Base-by-base conservation (phyloP, 1,284 basidiomycete genomes). In the Marasmius sp. region DNA sequence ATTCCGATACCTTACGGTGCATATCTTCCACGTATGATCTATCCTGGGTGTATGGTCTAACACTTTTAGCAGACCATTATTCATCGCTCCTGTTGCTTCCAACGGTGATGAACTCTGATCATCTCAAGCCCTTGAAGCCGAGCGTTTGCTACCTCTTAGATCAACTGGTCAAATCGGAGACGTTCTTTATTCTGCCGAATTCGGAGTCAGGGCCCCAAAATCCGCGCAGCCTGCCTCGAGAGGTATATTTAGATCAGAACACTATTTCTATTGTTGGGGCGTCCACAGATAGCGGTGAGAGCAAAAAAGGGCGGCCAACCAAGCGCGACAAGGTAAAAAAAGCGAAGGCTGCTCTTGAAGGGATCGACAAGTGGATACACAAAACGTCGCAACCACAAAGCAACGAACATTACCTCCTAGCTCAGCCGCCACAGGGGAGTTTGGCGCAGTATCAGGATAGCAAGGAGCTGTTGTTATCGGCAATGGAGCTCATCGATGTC, bases 241-340 rank as follows among this genome's bases (percentile, higher is more conserved):
- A 91, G 67, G 72, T 85, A 9, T 84, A 85, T 59, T 72, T 81
- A 5, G 78, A 79, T 16, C 64, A 63, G 34, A 52, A 54, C 0
- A 63, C 68, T 12, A 34, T 54, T n/a, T 8, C 52, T 38, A 18
- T 12, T 54, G 12, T 20, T 14, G 34, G 12, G 45, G 34, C 62
- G 63, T 56, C 59, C 48, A 20, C 64, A 47, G 60, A 67, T 43
- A 14, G 65, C 64, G 67, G 53, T 54, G 66, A 64, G 20, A 69
- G 74, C 16, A 87, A 84, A 72, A 86, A 88, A 70, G 90, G 91
- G 4, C 81, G 90, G 0, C 88, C 88, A 0, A 82, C 87, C 7
- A 87, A 80, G 67, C 79, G 83, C 6, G 88, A 89, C 55, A 85
- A 82, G 68, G 74, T 73, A 10, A 82, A 81, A 66, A 85, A 80